Evolutionary conservation across 371 early-diverging fungal species (phyloP), one percentile per base, ranked within the genome.

Genomic region (Blastocladiella emersonii): DNA sequence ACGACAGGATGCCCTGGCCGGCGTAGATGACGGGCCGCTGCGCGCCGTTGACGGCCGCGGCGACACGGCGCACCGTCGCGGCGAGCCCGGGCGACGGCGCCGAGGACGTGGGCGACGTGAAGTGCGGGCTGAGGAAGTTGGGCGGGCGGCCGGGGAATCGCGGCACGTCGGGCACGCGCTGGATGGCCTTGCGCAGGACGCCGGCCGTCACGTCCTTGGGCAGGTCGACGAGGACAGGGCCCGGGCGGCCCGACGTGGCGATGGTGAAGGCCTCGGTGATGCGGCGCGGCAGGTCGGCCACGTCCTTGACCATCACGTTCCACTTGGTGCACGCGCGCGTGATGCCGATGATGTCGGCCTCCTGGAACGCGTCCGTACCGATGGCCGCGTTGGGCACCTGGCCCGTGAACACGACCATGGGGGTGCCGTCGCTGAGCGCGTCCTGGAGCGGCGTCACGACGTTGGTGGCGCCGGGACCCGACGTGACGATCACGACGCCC

Each of bases 381-480:
- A 97, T 90, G 56, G 92, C 88, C 12, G 86, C 73, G 12, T 91
- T 91, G 27, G 89, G 85, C 41, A 95, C 98, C 78, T 95, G 95
- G 45, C 98, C 98, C 61, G 83, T 81, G 67, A 95, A 92, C 36
- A 94, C 95, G 62, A 97, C 87, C 78, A 97, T 82, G 30, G 98
- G 98, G 30, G 87, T 84, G 66, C 95, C 98, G 74, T 95, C 95
- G 2, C 87, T 86, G 17, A 91, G 76, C 41, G 98, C 98, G 77
- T 97, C 95, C 70, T 94, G 93, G 90, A 97, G 88, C 25, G 98
- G 90, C 32, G 98, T 97, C 64, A 97, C 82, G 25, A 91, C 89
- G 76, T 97, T 97, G 44, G 98, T 97, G 17, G 95, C 98, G 56
- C 98, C 98, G n/a, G 98, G 98, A 2, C 97, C 97, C 27, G 91